Conservation (phyloP, 2,329 filamentous ascomycete genomes). For the Phyllosticta citribraziliensis region DNA sequence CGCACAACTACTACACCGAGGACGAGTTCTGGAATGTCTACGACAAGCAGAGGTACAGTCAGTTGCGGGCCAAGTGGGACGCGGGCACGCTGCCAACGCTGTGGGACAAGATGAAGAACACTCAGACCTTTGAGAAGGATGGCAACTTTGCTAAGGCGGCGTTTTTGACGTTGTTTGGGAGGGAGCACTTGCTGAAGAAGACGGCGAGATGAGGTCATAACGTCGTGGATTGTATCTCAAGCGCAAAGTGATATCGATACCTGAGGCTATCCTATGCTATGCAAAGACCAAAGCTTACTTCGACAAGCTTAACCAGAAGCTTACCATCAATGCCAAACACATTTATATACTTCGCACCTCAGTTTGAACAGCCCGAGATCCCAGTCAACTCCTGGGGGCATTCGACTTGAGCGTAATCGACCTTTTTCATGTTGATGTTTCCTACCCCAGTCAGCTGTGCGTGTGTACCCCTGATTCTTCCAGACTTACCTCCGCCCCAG, state of each 20-base stretch:
- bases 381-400: not conserved
- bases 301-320: not conserved
- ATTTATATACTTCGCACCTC: not conserved
- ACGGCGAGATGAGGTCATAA: not conserved
- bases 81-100: not conserved
- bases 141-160: not conserved
- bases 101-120: not conserved
- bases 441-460: not conserved
- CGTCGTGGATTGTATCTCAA: no score
- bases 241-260: not conserved
- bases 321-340: not conserved
- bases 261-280: not conserved
- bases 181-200: not conserved
- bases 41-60: not conserved
- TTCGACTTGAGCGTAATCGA: not conserved
- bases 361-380: not conserved
- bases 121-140: not conserved
- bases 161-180: not conserved
- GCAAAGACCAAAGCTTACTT: not conserved
- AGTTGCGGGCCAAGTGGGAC: not conserved
- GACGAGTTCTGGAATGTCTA: constrained; percentile 53
- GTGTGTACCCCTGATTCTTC: not conserved
- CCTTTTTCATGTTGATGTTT: not conserved
- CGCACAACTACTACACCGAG: constrained; percentile 58
- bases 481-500: not conserved